phyloP scores from a whole-genome alignment of 331 rosid species.

The Pyracantha coccinea region DNA sequence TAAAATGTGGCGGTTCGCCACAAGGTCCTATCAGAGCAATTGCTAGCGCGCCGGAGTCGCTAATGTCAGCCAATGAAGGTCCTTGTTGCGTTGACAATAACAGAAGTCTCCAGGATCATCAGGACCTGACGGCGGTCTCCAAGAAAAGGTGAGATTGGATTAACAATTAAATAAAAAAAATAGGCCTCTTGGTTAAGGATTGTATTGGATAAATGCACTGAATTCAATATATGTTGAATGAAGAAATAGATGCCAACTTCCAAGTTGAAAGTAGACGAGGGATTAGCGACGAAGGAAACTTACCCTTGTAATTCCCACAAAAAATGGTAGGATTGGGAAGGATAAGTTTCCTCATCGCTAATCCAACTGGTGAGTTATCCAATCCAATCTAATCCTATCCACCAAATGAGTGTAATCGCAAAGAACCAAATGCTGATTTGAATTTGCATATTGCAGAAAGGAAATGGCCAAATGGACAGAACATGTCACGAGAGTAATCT shows the following conservation, averaged over 20 bases:
- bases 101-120: slow-evolving; percentile 29
- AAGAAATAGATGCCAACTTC: not conserved
- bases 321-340: not conserved
- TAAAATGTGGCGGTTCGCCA: slow-evolving; percentile 33
- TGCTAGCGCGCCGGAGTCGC: slow-evolving; percentile 35
- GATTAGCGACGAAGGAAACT: not conserved
- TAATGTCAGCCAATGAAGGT: slow-evolving; percentile 43
- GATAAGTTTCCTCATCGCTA: not conserved
- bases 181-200: too few species aligned
- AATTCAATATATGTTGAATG: not conserved
- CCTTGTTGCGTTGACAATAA: slow-evolving; percentile 47
- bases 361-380: not conserved
- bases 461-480: slow-evolving; percentile 52
- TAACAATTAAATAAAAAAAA: not conserved
- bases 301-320: not conserved
- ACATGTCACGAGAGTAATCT: slow-evolving; percentile 40
- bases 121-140: slow-evolving; percentile 27
- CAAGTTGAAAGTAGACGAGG: not conserved
- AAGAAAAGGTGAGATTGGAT: slow-evolving; percentile 58
- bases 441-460: slow-evolving; percentile 53
- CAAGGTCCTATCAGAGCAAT: slow-evolving; percentile 11
- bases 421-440: not conserved
- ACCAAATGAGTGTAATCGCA: not conserved
- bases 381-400: not conserved
- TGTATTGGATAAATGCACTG: not conserved